phyloP scores from a whole-genome alignment of 352 stramenopile species.

The Phytophthora litchii region DNA sequence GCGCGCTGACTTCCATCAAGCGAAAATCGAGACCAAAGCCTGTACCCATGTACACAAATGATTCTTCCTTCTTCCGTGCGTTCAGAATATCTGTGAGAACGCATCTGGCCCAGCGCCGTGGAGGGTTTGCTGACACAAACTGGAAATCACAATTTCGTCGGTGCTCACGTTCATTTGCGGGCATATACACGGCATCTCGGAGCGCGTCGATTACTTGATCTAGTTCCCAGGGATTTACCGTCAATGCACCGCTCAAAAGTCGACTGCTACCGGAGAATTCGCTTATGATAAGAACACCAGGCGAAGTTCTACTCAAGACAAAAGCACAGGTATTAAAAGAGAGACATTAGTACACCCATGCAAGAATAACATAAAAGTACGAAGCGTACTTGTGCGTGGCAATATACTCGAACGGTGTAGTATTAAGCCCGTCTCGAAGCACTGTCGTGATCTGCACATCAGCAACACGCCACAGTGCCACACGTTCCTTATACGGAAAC shows the following conservation, averaged over 20 bases:
- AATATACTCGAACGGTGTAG: constrained; percentile 85
- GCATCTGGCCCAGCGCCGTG: constrained; percentile 73
- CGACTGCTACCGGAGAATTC: constrained; percentile 97
- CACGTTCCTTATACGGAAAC: constrained; percentile 67
- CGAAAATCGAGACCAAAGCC: constrained; percentile 96
- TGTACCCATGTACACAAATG: constrained; percentile 88
- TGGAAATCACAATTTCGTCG: constrained; percentile 80
- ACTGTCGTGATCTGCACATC: constrained; percentile 84
- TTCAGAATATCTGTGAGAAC: constrained; percentile 82
- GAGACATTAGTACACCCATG: neutral
- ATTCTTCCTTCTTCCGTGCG: constrained; percentile 79
- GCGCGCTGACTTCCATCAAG: constrained; percentile 94
- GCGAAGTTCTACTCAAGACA: constrained; percentile 43
- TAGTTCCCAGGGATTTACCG: constrained; percentile 98
- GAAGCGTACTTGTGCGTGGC: constrained; percentile 66
- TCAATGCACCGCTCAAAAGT: constrained; percentile 94
- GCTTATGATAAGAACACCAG: constrained; percentile 95
- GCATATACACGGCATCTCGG: constrained; percentile 78
- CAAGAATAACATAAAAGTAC: neutral
- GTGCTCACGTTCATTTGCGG: constrained; percentile 69
- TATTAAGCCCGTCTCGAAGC: constrained; percentile 79
- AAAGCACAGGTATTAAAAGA: neutral
- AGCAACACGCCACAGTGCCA: constrained; percentile 78
- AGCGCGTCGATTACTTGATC: constrained; percentile 78
- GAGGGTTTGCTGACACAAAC: constrained; percentile 72